Evolutionary conservation across 345 rosid species (phyloP).

Genomic region (Eutrema yunnanense): DNA sequence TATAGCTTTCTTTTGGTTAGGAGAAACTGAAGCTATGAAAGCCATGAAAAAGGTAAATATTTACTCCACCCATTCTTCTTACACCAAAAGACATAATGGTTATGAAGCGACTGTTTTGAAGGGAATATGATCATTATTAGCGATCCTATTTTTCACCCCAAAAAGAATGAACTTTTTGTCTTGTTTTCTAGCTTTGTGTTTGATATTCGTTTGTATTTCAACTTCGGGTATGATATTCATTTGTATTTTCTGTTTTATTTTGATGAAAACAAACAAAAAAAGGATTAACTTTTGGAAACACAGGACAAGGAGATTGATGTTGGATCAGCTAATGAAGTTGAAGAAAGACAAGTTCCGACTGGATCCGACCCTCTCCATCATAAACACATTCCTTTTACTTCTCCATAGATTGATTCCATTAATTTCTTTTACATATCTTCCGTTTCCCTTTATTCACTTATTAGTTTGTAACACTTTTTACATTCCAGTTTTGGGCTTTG

Average conservation of each 20-base stretch:
- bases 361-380: slow-evolving; percentile 38
- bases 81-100: background rate
- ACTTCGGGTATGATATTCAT: background rate
- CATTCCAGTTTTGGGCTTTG: background rate
- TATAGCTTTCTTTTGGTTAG: slow-evolving; percentile 20
- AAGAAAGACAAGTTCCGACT: slow-evolving; percentile 32
- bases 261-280: background rate
- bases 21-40: slow-evolving; percentile 16
- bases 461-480: background rate
- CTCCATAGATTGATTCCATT: background rate
- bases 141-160: background rate
- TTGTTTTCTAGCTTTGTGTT: background rate
- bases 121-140: background rate
- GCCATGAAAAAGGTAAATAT: slow-evolving; percentile 14
- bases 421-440: background rate
- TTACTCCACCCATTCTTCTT: background rate
- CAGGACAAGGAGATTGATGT: slow-evolving; percentile 17
- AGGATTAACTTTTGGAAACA: background rate
- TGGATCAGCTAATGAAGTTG: slow-evolving; percentile 20
- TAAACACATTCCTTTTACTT: slow-evolving; percentile 21
- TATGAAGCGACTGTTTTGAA: background rate
- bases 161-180: background rate
- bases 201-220: background rate
- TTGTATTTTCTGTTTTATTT: background rate
- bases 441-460: background rate